A percentile compares a stretch with the other conserved stretches of the same genome.
Conservation (phyloP, 2,329 filamentous ascomycete genomes). For the Cladophialophora immunda region DNA sequence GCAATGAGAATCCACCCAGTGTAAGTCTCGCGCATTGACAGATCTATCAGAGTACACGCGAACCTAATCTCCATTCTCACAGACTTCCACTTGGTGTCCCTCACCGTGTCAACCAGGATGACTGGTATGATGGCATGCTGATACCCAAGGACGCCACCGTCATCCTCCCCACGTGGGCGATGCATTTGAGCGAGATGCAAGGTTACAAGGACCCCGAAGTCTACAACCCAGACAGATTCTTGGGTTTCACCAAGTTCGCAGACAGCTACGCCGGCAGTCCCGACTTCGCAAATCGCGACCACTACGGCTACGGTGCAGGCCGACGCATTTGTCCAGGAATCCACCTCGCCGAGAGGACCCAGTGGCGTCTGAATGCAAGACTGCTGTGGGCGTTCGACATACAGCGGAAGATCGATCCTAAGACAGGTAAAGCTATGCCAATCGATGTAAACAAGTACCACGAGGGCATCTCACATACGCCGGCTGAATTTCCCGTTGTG, state of each 20-base stretch:
- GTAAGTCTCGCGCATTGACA: too few species aligned
- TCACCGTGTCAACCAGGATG: slow-evolving; percentile 52
- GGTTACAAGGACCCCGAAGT: slow-evolving; percentile 51
- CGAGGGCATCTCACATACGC: slow-evolving; percentile 18
- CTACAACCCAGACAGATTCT: slow-evolving; percentile 61
- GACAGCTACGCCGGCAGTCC: slow-evolving; percentile 20
- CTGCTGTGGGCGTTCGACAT: slow-evolving; percentile 7
- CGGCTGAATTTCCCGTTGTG: slow-evolving; percentile 19
- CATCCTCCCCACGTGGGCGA: slow-evolving; percentile 19
- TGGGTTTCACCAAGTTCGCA: slow-evolving; percentile 44
- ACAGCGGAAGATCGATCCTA: not conserved
- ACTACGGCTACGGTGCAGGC: slow-evolving; percentile 10
- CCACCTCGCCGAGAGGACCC: slow-evolving; percentile 6
- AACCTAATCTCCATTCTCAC: not conserved
- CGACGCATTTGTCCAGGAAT: slow-evolving; percentile 15
- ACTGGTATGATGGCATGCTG: slow-evolving; percentile 58
- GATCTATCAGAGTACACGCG: too few species aligned
- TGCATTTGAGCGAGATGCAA: slow-evolving; percentile 51
- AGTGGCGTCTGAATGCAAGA: not conserved
- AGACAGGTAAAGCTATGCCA: not conserved
- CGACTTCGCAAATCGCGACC: slow-evolving; percentile 19
- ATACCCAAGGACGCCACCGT: slow-evolving; percentile 60
- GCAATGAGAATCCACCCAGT: slow-evolving; percentile 53
- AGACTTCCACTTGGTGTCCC: slow-evolving; percentile 25
- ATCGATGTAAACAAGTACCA: not conserved